phyloP scores from a whole-genome alignment of 495 filamentous ascomycete species.

The Haplographium delicatum region DNA sequence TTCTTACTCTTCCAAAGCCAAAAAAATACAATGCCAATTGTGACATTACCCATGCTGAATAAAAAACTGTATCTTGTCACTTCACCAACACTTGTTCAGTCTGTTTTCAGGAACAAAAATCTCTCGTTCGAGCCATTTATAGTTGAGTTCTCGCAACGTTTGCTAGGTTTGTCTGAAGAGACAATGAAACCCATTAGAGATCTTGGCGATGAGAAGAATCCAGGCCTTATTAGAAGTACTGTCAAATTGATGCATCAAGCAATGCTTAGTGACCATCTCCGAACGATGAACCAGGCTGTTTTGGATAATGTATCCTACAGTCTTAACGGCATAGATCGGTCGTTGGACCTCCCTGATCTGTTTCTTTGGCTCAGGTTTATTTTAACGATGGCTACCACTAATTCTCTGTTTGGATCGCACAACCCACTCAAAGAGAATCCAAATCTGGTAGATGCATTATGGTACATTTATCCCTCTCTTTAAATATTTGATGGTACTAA shows the following conservation, averaged over 20 bases:
- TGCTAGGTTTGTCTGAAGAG: constrained; percentile 7
- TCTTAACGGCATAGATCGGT: not conserved
- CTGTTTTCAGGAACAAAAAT: constrained; percentile 10
- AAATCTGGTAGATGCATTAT: not conserved
- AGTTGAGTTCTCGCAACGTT: constrained; percentile 3
- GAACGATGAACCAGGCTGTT: constrained; percentile 3
- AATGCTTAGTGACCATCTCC: not conserved
- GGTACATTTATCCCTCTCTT: not conserved
- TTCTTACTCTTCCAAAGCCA: not conserved
- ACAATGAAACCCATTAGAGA: not conserved
- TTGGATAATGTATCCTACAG: not conserved
- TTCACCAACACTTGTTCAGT: constrained; percentile 19
- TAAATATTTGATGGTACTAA: not conserved
- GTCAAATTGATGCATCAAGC: not conserved
- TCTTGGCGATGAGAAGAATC: not conserved
- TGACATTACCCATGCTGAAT: constrained; percentile 13
- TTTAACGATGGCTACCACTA: not conserved
- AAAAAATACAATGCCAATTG: constrained; percentile 7
- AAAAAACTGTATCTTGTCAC: constrained; percentile 20
- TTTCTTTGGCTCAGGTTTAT: constrained; percentile 5
- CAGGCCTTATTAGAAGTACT: not conserved
- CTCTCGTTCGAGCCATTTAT: constrained; percentile 13
- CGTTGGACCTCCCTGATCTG: not conserved
- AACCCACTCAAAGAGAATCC: not conserved
- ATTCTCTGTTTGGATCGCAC: constrained; percentile 3